Percentiles rank a stretch among this genome's conserved stretches.
These are phyloP conservation scores for Penicillium lividum DNA, from an alignment of 495 filamentous ascomycete genomes.

Conservation along the genomic window DNA sequence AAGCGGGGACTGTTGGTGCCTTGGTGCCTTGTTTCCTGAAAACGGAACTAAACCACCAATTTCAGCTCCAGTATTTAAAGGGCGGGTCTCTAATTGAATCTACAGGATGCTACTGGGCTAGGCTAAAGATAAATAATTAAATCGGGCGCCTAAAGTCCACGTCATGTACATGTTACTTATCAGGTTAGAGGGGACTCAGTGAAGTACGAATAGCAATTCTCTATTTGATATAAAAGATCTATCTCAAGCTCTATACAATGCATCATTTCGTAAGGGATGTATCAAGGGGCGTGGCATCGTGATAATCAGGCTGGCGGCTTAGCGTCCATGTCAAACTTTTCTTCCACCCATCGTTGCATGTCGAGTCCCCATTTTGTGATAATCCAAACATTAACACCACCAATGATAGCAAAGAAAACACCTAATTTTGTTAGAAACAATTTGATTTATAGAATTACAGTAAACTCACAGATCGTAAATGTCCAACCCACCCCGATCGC, in stretches of 20 bases:
- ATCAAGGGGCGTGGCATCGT: slow-evolving; percentile 3
- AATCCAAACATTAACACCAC: slow-evolving; percentile 34
- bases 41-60: too few species aligned
- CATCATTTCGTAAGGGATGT: neutral
- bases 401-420: slow-evolving; percentile 35
- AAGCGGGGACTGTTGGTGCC: neutral
- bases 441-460: neutral
- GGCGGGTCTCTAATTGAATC: too few species aligned
- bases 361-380: slow-evolving; percentile 44
- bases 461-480: slow-evolving; percentile 46
- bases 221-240: neutral
- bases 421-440: slow-evolving; percentile 24
- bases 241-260: neutral
- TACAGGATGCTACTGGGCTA: too few species aligned
- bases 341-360: slow-evolving; percentile 46
- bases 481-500: slow-evolving; percentile 67
- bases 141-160: too few species aligned
- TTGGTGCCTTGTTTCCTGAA: too few species aligned
- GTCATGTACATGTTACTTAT: too few species aligned
- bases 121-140: too few species aligned
- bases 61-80: too few species aligned
- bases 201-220: neutral
- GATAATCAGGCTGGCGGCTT: slow-evolving; percentile 7
- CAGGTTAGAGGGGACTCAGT: too few species aligned
- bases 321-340: slow-evolving; percentile 26